Base-by-base conservation (phyloP, 176 grass and related monocot genomes). In the Elaeis guineensis region DNA sequence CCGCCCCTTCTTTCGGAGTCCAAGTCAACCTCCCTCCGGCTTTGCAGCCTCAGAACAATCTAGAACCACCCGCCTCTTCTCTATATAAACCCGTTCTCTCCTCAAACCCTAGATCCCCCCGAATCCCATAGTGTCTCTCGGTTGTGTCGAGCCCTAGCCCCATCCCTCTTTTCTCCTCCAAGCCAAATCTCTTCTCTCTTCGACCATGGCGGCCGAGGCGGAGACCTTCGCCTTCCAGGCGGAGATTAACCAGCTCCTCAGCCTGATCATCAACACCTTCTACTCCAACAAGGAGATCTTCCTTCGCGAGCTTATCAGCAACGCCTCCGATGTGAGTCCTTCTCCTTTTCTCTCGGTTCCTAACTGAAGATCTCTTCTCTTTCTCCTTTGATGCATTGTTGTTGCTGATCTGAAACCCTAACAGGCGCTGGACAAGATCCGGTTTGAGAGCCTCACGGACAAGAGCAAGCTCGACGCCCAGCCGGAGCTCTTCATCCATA, bases 211-310 rank as follows among this genome's bases (percentile, higher is more conserved):
- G n/a, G 51, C 79, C 2, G 90, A 95, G 70, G 73, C 86, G 0
- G 90, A 95, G 82, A 95, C 90, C 57, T 95, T 95, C 77, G 90
- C 90, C 63, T 95, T 95, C 82, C 90, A 95, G 90, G 86, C 90
- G 14, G 90, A 95, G 82, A 95, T 95, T 73, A 95, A 95, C 71
- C 90, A 95, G 79, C 79, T 95, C 16, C 79, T 95, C 11, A 89
- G 86, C 18, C 75, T 95, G 55, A 95, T 95, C 79, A 95, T 95
- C 73, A 95, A 95, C 82, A 95, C 90, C 50, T 95, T 95, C 73
- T 95, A 95, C 86, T 95, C 90, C 73, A 95, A 95, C 77, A 95
- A 95, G 90, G 90, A 95, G 86, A 95, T 95, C 77, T 95, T 95
- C 80, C 90, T 95, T 19, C 74, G 90, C 51, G 90, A 95, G 77